phyloP scores from a whole-genome alignment of 208 protist genomes.

The Leishmania amazonensis region DNA sequence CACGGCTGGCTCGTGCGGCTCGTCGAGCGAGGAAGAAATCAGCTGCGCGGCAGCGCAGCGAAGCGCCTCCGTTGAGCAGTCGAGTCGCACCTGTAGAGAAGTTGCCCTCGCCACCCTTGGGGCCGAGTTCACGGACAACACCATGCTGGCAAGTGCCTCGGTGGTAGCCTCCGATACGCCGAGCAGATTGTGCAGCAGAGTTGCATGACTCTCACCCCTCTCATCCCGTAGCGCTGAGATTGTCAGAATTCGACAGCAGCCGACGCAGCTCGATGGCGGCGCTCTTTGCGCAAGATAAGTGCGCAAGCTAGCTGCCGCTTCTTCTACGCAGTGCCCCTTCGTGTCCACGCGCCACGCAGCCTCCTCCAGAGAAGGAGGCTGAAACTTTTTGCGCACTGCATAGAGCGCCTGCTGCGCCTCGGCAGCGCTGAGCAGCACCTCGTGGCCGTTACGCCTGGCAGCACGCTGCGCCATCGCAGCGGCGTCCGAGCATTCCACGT shows the following conservation, averaged over 20 bases:
- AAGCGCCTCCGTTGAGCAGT: slow-evolving; percentile 12
- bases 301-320: slow-evolving; percentile 11
- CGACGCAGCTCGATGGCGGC: not conserved
- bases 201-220: slow-evolving; percentile 2
- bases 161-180: slow-evolving; percentile 7
- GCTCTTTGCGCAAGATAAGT: not conserved
- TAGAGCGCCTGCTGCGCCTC: slow-evolving; percentile 78
- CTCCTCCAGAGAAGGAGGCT: slow-evolving; percentile 42
- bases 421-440: slow-evolving; percentile 37
- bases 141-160: not conserved
- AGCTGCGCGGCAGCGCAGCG: slow-evolving; percentile 10
- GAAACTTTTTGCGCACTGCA: slow-evolving; percentile 57
- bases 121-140: not conserved
- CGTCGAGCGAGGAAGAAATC: slow-evolving; percentile 4
- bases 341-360: slow-evolving; percentile 30
- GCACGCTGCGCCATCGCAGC: slow-evolving; percentile 38
- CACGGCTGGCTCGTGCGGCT: not conserved
- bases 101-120: not conserved
- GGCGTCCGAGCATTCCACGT: slow-evolving; percentile 59
- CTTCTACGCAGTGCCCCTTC: slow-evolving; percentile 1
- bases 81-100: slow-evolving; percentile 21
- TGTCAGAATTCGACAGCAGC: slow-evolving; percentile 4
- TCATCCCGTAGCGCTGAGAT: slow-evolving; percentile 3
- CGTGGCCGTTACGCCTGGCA: slow-evolving; percentile 40
- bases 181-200: slow-evolving; percentile 26